phyloP scores from a whole-genome alignment of 805 yeast genomes.

The Suhomyces kilbournensis region DNA sequence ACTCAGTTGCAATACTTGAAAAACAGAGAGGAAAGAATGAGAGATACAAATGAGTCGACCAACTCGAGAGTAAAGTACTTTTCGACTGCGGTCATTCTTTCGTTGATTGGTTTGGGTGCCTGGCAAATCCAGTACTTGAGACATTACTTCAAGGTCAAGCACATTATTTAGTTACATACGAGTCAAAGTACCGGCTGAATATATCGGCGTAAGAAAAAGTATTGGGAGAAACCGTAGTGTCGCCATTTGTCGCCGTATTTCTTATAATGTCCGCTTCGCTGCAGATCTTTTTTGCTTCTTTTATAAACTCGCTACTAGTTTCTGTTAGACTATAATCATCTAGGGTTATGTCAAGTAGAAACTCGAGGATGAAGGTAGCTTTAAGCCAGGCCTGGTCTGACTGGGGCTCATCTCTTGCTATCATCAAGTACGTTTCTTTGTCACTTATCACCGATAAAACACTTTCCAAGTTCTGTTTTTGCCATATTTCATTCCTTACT shows the following conservation, averaged over 20 bases:
- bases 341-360: conserved; percentile 17
- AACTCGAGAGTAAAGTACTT: conserved; percentile 90
- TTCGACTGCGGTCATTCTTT: conserved; percentile 63
- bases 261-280: background rate
- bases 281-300: background rate
- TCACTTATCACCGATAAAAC: conserved; percentile 9
- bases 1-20: conserved; percentile 80
- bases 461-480: conserved; percentile 4
- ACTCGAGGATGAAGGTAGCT: conserved; percentile 19
- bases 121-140: conserved; percentile 94
- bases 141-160: conserved; percentile 85
- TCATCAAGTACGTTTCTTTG: conserved; percentile 9
- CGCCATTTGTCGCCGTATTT: no score
- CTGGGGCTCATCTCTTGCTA: conserved; percentile 22
- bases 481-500: conserved; percentile 7
- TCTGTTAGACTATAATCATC: conserved; percentile 3
- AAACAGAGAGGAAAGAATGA: conserved; percentile 83
- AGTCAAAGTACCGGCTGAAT: background rate
- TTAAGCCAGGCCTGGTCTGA: conserved; percentile 26
- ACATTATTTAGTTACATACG: conserved; percentile 50
- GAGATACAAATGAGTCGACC: conserved; percentile 97
- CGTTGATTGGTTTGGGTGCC: conserved; percentile 74
- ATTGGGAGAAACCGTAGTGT: no score
- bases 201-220: background rate
- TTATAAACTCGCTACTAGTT: background rate